Percentiles rank a stretch among this genome's conserved stretches.
Conservation (phyloP, 2,329 filamentous ascomycete genomes). For the Pezicula rhizophila region DNA sequence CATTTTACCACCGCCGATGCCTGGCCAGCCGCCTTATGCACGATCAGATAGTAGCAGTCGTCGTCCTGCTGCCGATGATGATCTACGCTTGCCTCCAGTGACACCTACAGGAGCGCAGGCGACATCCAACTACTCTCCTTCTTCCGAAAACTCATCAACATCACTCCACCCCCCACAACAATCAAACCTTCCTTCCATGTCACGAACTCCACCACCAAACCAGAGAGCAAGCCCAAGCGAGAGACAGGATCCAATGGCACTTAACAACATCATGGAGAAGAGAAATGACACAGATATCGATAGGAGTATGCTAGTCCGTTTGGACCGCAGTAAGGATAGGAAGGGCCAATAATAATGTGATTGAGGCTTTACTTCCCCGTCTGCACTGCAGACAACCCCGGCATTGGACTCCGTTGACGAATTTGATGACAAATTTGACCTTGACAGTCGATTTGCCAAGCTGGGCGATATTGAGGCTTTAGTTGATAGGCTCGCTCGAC, state of each 20-base stretch:
- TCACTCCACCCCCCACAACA: slow-evolving; percentile 21
- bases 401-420: not conserved
- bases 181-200: slow-evolving; percentile 19
- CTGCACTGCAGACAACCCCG: not conserved
- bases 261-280: slow-evolving; percentile 27
- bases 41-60: slow-evolving; percentile 19
- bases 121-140: slow-evolving; percentile 24
- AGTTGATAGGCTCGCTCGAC: too few relatives aligned
- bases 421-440: not conserved
- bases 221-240: slow-evolving; percentile 22
- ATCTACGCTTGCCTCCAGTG: slow-evolving; percentile 27
- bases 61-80: slow-evolving; percentile 24
- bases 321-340: slow-evolving; percentile 13
- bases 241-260: slow-evolving; percentile 26
- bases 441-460: not conserved
- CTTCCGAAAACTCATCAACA: slow-evolving; percentile 20
- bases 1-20: slow-evolving; percentile 30
- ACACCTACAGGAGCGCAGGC: slow-evolving; percentile 19
- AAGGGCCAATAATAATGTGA: slow-evolving; percentile 14
- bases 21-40: slow-evolving; percentile 22
- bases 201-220: slow-evolving; percentile 22
- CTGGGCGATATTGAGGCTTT: not conserved
- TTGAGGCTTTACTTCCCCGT: not conserved
- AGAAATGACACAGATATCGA: slow-evolving; percentile 26
- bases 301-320: slow-evolving; percentile 24